A percentile compares a stretch with the other conserved stretches of the same genome.
phyloP scores from a whole-genome alignment of 768 basidiomycete species.

The Podaxis sp. region DNA sequence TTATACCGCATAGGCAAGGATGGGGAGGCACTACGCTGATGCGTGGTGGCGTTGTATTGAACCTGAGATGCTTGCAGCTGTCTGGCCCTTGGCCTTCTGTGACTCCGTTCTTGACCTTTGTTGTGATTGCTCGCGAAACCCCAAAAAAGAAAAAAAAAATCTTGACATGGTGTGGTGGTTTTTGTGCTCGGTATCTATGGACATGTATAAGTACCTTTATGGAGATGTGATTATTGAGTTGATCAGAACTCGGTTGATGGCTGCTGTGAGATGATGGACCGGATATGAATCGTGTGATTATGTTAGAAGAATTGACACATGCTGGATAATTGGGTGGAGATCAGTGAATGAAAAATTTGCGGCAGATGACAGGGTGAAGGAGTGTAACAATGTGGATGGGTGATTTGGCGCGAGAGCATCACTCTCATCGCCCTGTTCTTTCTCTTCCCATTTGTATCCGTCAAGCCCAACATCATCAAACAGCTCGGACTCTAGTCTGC shows the following conservation, averaged over 20 bases:
- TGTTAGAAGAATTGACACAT: neutral
- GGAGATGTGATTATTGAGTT: neutral
- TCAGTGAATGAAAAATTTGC: neutral
- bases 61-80: neutral
- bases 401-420: neutral
- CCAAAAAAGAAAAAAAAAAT: neutral
- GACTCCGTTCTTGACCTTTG: neutral
- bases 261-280: neutral
- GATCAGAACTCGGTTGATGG: neutral
- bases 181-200: neutral
- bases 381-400: neutral
- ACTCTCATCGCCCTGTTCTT: neutral
- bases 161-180: neutral
- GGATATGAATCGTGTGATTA: neutral
- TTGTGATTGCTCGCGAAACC: neutral
- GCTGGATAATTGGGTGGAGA: neutral
- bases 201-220: neutral
- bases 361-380: constrained; percentile 4
- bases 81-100: neutral
- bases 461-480: too few species aligned
- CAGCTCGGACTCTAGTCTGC: too few species aligned
- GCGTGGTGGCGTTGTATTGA: neutral
- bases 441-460: neutral
- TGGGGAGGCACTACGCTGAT: neutral
- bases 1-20: neutral